phyloP scores from a whole-genome alignment of 768 basidiomycete genomes.

The Pleurotus cornucopiae region DNA sequence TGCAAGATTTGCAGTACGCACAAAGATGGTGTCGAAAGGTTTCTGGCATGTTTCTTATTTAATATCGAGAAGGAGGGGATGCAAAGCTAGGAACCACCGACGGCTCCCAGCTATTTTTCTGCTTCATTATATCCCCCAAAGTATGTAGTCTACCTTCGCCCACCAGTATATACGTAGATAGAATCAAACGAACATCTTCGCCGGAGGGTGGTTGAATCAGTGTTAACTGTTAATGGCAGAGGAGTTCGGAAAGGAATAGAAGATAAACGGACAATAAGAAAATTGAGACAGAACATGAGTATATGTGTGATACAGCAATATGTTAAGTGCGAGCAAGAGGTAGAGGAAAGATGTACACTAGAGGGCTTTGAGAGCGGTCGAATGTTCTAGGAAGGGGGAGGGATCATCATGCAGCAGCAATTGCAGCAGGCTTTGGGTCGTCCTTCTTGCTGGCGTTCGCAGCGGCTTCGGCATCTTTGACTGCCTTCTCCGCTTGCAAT shows the following conservation, averaged over 20 bases:
- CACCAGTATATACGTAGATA: neutral
- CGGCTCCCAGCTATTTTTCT: neutral
- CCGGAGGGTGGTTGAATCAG: neutral
- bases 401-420: conserved; percentile 27
- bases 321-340: neutral
- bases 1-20: no score
- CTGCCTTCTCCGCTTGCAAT: conserved; percentile 57
- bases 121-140: neutral
- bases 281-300: neutral
- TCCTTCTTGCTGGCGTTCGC: conserved; percentile 50
- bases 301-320: neutral
- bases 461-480: conserved; percentile 60
- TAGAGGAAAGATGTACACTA: neutral
- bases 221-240: neutral
- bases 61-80: no score
- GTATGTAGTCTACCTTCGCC: neutral
- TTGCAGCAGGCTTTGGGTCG: conserved; percentile 47
- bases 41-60: no score
- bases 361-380: neutral
- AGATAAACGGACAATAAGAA: conserved; percentile 7
- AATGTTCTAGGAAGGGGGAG: neutral
- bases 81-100: neutral
- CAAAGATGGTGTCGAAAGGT: no score
- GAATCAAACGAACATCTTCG: conserved; percentile 3
- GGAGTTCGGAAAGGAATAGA: neutral